phyloP scores from a whole-genome alignment of 306 rosid genomes.

The Albizia julibrissin region DNA sequence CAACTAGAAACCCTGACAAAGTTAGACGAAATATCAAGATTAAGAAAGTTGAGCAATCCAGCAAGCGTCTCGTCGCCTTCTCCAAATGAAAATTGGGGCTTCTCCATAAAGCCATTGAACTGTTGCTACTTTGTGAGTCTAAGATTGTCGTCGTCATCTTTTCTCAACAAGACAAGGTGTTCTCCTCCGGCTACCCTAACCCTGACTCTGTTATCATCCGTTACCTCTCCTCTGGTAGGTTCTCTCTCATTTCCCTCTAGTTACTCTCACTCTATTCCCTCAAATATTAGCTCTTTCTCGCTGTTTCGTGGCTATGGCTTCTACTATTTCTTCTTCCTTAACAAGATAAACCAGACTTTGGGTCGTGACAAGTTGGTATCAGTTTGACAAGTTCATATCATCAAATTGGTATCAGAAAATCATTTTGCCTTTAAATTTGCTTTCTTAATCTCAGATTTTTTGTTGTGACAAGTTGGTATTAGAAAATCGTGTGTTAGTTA shows the following conservation, averaged over 20 bases:
- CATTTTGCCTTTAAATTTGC: too few relatives aligned
- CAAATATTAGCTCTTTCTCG: too few relatives aligned
- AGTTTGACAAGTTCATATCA: too few relatives aligned
- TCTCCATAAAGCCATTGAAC: constrained; percentile 60
- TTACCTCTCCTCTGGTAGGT: constrained; percentile 21
- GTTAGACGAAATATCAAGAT: constrained; percentile 50
- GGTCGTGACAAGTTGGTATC: too few relatives aligned
- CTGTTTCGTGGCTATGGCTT: too few relatives aligned
- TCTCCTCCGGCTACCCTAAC: constrained; percentile 52
- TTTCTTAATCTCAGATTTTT: too few relatives aligned
- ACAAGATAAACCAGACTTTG: too few relatives aligned
- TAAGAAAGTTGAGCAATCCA: constrained; percentile 11
- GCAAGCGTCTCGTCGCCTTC: constrained; percentile 50
- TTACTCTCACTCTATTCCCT: too few relatives aligned
- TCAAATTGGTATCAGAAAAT: too few relatives aligned
- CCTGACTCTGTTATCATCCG: constrained; percentile 33
- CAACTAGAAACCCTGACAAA: not conserved
- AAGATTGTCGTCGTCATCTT: constrained; percentile 43
- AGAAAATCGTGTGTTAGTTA: too few relatives aligned
- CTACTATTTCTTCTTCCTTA: too few relatives aligned
- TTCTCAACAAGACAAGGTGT: constrained; percentile 55
- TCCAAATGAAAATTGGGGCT: constrained; percentile 64
- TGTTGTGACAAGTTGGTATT: too few relatives aligned
- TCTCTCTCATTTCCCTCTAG: not conserved
- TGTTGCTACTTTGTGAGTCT: constrained; percentile 51